These are phyloP conservation scores for Phenoliferia sp. DNA, from an alignment of 1,284 basidiomycete genomes.

Conservation along the genomic window DNA sequence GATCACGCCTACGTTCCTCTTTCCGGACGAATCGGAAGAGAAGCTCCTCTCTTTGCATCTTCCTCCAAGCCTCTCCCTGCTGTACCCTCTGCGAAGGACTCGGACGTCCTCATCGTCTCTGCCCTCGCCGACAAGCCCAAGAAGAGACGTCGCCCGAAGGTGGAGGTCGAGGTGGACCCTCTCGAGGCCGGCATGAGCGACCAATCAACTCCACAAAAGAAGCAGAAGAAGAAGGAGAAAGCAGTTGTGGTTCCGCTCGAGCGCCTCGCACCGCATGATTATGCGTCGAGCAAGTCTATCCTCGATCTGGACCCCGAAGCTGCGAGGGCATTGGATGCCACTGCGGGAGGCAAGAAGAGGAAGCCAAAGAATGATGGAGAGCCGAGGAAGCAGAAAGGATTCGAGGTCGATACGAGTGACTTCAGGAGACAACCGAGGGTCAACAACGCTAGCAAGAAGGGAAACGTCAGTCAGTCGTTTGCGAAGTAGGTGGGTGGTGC, in stretches of 20 bases:
- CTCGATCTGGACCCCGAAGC: constrained; percentile 52
- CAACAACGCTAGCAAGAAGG: constrained; percentile 26
- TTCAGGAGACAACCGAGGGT: constrained; percentile 25
- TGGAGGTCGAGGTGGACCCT: constrained; percentile 20
- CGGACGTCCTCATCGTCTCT: constrained; percentile 64
- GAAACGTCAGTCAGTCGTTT: constrained; percentile 6
- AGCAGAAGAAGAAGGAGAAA: constrained; percentile 25
- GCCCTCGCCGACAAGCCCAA: constrained; percentile 49
- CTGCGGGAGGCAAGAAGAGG: constrained; percentile 5
- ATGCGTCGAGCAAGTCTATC: constrained; percentile 65
- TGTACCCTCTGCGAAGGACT: constrained; percentile 36
- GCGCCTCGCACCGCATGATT: constrained; percentile 61
- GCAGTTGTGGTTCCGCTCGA: constrained; percentile 44
- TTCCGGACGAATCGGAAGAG: constrained; percentile 10
- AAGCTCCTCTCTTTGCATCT: constrained; percentile 49
- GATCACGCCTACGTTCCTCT: constrained; percentile 27
- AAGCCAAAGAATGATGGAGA: constrained; percentile 9
- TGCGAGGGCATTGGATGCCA: neutral
- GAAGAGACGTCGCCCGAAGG: constrained; percentile 56
- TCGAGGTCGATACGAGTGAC: constrained; percentile 26
- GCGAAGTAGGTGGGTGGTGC: constrained; percentile 4
- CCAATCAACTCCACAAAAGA: constrained; percentile 31
- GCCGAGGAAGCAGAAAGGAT: constrained; percentile 3
- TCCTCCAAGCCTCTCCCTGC: constrained; percentile 43
- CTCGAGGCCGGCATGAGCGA: constrained; percentile 21